Evolutionary conservation across 2,329 filamentous ascomycete species (phyloP).

Genomic region (Trichophyton schoenleinii): DNA sequence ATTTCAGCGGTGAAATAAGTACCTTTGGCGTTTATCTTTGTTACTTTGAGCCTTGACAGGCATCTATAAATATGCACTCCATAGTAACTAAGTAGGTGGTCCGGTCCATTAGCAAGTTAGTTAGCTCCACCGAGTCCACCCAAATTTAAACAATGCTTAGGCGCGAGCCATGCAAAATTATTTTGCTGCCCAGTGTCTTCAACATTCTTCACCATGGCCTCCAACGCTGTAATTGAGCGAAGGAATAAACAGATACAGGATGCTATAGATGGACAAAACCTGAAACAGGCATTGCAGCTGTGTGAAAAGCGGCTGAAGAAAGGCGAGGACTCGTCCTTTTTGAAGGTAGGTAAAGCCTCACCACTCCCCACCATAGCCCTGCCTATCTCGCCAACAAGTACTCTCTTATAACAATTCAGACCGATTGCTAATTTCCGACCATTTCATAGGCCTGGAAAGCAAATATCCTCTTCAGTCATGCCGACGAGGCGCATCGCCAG

Average conservation of each 20-base stretch:
- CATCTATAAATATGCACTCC: no score
- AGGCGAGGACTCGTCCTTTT: slow-evolving; percentile 33
- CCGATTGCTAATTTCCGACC: not conserved
- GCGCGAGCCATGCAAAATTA: not conserved
- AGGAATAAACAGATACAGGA: slow-evolving; percentile 40
- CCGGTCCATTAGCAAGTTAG: not conserved
- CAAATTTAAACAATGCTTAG: not conserved
- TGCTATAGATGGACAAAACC: slow-evolving; percentile 36
- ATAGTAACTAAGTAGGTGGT: not conserved
- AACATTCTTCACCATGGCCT: slow-evolving; percentile 19
- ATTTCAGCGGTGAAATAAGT: no score
- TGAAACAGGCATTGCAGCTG: slow-evolving; percentile 39
- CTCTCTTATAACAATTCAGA: not conserved
- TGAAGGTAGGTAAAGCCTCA: slow-evolving; percentile 24
- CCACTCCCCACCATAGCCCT: not conserved
- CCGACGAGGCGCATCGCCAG: slow-evolving; percentile 30
- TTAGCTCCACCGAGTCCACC: not conserved
- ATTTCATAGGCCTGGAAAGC: slow-evolving; percentile 32
- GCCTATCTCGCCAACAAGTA: not conserved
- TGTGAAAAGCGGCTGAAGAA: slow-evolving; percentile 46
- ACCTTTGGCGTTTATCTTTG: no score
- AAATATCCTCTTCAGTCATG: slow-evolving; percentile 29
- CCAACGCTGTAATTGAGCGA: slow-evolving; percentile 31
- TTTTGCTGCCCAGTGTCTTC: not conserved
- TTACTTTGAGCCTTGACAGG: no score